phyloP scores from a whole-genome alignment of 805 yeast genomes.

The Starmerella gropengiesseri region DNA sequence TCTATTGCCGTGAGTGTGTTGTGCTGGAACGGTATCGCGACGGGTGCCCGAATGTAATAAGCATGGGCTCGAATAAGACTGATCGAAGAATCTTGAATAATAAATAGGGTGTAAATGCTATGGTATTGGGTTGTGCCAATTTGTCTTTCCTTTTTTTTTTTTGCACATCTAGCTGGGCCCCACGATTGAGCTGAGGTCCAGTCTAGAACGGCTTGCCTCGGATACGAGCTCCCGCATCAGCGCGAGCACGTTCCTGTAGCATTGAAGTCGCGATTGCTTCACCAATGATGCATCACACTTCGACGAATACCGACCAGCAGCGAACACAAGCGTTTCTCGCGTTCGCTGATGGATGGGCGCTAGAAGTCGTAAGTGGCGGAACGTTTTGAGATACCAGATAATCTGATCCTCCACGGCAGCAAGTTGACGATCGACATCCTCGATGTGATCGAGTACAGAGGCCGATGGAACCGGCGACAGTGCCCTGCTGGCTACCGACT shows the following conservation, averaged over 20 bases:
- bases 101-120: not conserved
- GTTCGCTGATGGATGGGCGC: conserved; percentile 49
- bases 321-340: conserved; percentile 37
- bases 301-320: conserved; percentile 40
- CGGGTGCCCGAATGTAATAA: conserved; percentile 1
- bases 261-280: conserved; percentile 38
- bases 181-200: too few species aligned
- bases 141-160: too few species aligned
- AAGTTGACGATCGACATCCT: conserved; percentile 31
- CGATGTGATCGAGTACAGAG: conserved; percentile 5
- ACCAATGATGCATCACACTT: conserved; percentile 49
- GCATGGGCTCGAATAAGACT: conserved; percentile 3
- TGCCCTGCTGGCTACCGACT: too few species aligned
- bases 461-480: too few species aligned
- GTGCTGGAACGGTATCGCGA: conserved; percentile 5
- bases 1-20: conserved; percentile 3
- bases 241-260: conserved; percentile 33
- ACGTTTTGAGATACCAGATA: conserved; percentile 31
- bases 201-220: too few species aligned
- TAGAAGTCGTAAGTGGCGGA: conserved; percentile 35
- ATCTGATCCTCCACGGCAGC: conserved; percentile 29
- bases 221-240: conserved; percentile 16
- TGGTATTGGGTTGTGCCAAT: too few species aligned
- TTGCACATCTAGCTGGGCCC: too few species aligned
- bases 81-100: conserved; percentile 3